A percentile compares a stretch with the other conserved stretches of the same genome.
Conservation (phyloP, 1,284 basidiomycete genomes). For the Puccinia coronata region DNA sequence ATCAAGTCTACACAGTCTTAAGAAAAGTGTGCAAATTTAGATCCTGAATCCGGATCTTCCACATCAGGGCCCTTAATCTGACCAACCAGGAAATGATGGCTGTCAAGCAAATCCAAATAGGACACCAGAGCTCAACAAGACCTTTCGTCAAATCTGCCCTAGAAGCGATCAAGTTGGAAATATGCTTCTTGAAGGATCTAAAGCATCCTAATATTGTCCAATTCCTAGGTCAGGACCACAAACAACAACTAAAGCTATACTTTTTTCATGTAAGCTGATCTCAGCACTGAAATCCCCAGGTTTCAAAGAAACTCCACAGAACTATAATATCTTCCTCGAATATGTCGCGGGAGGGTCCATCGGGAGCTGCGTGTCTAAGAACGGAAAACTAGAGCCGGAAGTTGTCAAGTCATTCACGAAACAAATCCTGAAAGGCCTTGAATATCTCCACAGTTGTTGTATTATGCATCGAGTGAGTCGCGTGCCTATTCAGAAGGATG, state of each 20-base stretch:
- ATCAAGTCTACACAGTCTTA: not conserved
- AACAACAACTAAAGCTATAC: slow-evolving; percentile 43
- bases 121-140: slow-evolving; percentile 81
- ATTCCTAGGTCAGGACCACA: slow-evolving; percentile 71
- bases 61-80: slow-evolving; percentile 74
- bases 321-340: slow-evolving; percentile 97
- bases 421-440: slow-evolving; percentile 88
- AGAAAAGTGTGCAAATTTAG: not conserved
- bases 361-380: slow-evolving; percentile 84
- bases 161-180: slow-evolving; percentile 88
- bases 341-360: slow-evolving; percentile 97
- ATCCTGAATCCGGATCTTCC: not conserved
- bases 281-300: slow-evolving; percentile 53
- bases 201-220: slow-evolving; percentile 97
- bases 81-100: slow-evolving; percentile 99
- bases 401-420: slow-evolving; percentile 88
- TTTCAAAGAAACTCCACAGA: slow-evolving; percentile 84
- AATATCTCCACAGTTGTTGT: slow-evolving; percentile 85
- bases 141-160: slow-evolving; percentile 84
- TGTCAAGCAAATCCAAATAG: slow-evolving; percentile 94
- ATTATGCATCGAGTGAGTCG: slow-evolving; percentile 83
- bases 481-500: slow-evolving; percentile 42
- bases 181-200: slow-evolving; percentile 89
- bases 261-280: slow-evolving; percentile 18
- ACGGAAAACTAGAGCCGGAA: slow-evolving; percentile 87